Conservation (phyloP, 257 asterid species). For the Perilla frutescens region DNA sequence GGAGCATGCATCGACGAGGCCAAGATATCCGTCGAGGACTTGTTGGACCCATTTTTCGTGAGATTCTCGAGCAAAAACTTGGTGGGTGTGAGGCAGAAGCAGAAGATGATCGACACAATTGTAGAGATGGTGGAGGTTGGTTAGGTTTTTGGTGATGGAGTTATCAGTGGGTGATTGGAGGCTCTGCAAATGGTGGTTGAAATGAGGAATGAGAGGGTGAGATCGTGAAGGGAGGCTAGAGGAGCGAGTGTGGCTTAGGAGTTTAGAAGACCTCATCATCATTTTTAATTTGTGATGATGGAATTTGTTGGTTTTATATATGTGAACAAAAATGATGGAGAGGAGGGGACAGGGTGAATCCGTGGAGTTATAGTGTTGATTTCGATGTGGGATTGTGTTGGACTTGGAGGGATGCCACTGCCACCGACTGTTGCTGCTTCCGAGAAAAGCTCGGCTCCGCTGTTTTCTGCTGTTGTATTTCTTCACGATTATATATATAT, state of each 20-base stretch:
- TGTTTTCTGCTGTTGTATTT: background rate
- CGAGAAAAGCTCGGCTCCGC: conserved; percentile 35
- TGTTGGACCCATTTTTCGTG: conserved; percentile 42
- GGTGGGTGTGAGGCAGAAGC: conserved; percentile 40
- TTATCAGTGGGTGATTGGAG: conserved; percentile 29
- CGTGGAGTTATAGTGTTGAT: no score
- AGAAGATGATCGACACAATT: conserved; percentile 39
- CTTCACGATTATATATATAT: no score
- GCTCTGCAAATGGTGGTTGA: conserved; percentile 38
- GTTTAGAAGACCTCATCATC: conserved; percentile 45
- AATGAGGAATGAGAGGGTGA: conserved; percentile 54
- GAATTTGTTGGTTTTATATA: background rate
- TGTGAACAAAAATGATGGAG: background rate
- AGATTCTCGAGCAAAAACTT: conserved; percentile 37
- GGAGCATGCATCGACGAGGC: conserved; percentile 49
- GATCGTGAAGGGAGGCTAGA: conserved; percentile 52
- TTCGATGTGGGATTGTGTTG: conserved; percentile 36
- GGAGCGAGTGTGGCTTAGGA: conserved; percentile 47
- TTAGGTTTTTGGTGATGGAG: conserved; percentile 42
- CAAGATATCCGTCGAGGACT: conserved; percentile 46
- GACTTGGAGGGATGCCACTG: conserved; percentile 8
- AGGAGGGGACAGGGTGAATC: conserved; percentile 30
- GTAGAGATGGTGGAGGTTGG: conserved; percentile 34
- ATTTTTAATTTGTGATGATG: background rate
- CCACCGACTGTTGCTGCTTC: conserved; percentile 40